Percentiles rank a stretch among this genome's conserved stretches.
phyloP scores from a whole-genome alignment of 139 green algal genomes.

The Closterium sp. region DNA sequence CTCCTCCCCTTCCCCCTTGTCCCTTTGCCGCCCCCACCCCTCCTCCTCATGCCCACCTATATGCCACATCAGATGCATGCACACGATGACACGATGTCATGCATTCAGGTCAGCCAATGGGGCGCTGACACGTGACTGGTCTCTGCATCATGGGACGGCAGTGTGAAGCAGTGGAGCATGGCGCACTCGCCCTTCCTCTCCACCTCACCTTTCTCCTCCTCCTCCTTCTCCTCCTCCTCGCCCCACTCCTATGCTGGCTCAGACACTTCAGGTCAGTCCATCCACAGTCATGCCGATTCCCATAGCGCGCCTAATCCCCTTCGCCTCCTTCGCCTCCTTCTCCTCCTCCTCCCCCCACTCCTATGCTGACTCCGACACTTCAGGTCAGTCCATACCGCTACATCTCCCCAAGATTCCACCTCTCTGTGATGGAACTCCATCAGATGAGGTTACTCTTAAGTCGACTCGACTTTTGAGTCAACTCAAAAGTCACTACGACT shows the following conservation, averaged over 20 bases:
- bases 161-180: slow-evolving; percentile 9
- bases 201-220: background rate
- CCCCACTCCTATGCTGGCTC: too few species aligned
- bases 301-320: too few species aligned
- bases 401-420: background rate
- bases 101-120: background rate
- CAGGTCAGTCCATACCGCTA: background rate
- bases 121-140: slow-evolving; percentile 4
- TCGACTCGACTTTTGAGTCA: too few species aligned
- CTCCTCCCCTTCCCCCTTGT: too few species aligned
- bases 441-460: background rate
- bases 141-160: slow-evolving; percentile 21
- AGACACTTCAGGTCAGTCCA: too few species aligned
- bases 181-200: background rate
- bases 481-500: too few species aligned
- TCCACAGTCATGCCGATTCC: too few species aligned
- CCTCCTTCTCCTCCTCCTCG: background rate
- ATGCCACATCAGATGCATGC: too few species aligned
- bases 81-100: slow-evolving; percentile 32
- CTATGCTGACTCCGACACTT: background rate
- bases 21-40: too few species aligned
- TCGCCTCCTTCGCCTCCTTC: background rate
- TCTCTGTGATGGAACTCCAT: background rate
- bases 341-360: background rate
- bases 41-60: too few species aligned